phyloP scores from a whole-genome alignment of 2,329 filamentous ascomycete genomes.

The Nigrograna mackinnonii region DNA sequence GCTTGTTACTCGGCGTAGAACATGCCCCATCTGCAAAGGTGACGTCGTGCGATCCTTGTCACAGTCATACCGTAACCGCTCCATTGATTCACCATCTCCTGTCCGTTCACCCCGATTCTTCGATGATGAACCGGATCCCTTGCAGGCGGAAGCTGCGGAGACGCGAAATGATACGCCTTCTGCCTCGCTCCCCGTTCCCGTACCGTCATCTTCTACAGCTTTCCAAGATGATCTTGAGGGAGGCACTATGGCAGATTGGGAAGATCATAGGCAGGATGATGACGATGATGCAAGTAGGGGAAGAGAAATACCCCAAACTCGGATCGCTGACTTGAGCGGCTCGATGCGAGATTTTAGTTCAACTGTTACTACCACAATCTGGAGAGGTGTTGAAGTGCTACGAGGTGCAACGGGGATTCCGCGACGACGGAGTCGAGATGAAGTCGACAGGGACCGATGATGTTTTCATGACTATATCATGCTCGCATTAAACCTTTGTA shows the following conservation, averaged over 20 bases:
- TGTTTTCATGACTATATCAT: background rate
- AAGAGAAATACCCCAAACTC: conserved; percentile 16
- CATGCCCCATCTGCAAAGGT: conserved; percentile 98
- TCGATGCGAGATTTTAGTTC: conserved; percentile 35
- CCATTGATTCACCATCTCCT: conserved; percentile 22
- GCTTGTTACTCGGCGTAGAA: conserved; percentile 91
- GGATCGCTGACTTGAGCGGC: conserved; percentile 18
- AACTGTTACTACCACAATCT: conserved; percentile 37
- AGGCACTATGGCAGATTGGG: conserved; percentile 38
- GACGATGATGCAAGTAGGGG: conserved; percentile 46
- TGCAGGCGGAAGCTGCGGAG: conserved; percentile 50
- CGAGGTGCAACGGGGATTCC: conserved; percentile 32
- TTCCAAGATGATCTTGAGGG: conserved; percentile 13
- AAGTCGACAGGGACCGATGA: conserved; percentile 38
- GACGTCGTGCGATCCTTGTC: conserved; percentile 72
- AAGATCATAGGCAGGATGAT: conserved; percentile 37
- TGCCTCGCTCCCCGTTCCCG: conserved; percentile 53
- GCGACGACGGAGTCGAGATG: conserved; percentile 29
- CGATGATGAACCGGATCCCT: conserved; percentile 45
- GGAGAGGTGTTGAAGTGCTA: conserved; percentile 38
- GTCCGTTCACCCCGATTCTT: conserved; percentile 14
- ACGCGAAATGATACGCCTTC: conserved; percentile 53
- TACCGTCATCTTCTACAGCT: conserved; percentile 13
- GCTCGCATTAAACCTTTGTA: conserved; percentile 1
- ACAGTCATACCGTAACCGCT: conserved; percentile 34